Evolutionary conservation across 2,329 filamentous ascomycete genomes (phyloP).

Genomic region (Tothia fuscella): DNA sequence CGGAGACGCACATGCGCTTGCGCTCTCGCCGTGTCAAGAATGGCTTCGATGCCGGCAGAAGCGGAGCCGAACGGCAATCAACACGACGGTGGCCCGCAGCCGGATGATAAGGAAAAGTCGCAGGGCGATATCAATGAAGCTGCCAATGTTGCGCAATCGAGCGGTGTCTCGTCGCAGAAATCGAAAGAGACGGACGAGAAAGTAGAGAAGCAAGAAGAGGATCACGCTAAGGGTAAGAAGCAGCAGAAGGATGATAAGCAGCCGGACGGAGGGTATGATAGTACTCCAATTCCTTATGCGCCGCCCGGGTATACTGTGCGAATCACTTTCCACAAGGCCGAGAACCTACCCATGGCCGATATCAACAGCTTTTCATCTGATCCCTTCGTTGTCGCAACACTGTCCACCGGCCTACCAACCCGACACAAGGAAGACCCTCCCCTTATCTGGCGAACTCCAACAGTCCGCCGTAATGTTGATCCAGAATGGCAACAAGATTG

Average conservation of each 20-base stretch:
- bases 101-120: too few species aligned
- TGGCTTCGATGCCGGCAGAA: too few species aligned
- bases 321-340: conserved; percentile 71
- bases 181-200: too few species aligned
- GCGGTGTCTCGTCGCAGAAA: too few species aligned
- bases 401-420: conserved; percentile 56
- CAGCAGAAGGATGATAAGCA: conserved; percentile 15
- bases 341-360: conserved; percentile 73
- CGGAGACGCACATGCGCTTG: too few species aligned
- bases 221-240: too few species aligned
- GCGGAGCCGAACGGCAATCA: too few species aligned
- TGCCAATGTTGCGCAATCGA: too few species aligned
- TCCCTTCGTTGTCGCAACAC: conserved; percentile 67
- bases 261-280: conserved; percentile 68
- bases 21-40: too few species aligned
- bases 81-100: too few species aligned
- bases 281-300: conserved; percentile 61
- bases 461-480: conserved; percentile 57
- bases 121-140: too few species aligned
- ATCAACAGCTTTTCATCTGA: conserved; percentile 67
- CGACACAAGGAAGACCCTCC: conserved; percentile 79
- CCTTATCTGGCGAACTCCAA: conserved; percentile 62
- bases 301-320: conserved; percentile 73
- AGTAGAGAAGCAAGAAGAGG: too few species aligned
- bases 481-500: conserved; percentile 77